Evolutionary conservation across 2,329 filamentous ascomycete species (phyloP), one percentile per base, ranked within the genome.

Genomic region (Bipolaris gigantea): DNA sequence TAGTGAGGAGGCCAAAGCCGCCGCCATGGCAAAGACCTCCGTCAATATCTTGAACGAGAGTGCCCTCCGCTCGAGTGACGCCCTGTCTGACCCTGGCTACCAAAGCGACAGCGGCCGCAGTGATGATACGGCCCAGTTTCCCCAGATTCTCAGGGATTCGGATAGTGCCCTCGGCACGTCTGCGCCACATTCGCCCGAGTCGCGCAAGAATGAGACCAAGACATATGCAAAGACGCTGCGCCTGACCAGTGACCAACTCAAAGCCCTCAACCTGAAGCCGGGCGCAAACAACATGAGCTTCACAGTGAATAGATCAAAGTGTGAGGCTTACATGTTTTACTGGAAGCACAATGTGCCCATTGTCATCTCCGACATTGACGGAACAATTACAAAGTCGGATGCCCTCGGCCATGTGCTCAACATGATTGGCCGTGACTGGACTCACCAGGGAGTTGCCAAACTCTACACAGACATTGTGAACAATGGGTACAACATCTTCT

Each of bases 401-500:
- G 92, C 92, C 15, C 80, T 96, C 13, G 94, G 94, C 13, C 94
- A 99, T 69, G 90, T 99, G 39, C 77, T 97, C 49, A 97, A 93
- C 78, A 94, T 94, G 85, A 93, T 99, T 61, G 94, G 94, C 38
- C 88, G 94, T 43, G 94, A 99, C 75, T 99, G 94, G 94, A 99
- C 94, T 3, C 94, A 99, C 73, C 84, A 92, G 15, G 94, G 94
- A 34, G 93, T 99, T 21, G 95, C 94, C 19, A 99, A 99, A 77
- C 82, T 99, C 8, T 99, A 97, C 76, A 94, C 89, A 44, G 95
- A 99, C 64, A 99, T 99, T 63, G 86, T 87, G 1, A 87, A 89
- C 65, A 99, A 99, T 68, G 94, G 94, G 6, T 99, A 97, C 81
- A 97, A 99, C 74, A 95, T 99, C 70, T 92, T 99, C 84, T 99